Evolutionary conservation across 805 yeast species (phyloP).

Genomic region (Hanseniaspora taiwanica): DNA sequence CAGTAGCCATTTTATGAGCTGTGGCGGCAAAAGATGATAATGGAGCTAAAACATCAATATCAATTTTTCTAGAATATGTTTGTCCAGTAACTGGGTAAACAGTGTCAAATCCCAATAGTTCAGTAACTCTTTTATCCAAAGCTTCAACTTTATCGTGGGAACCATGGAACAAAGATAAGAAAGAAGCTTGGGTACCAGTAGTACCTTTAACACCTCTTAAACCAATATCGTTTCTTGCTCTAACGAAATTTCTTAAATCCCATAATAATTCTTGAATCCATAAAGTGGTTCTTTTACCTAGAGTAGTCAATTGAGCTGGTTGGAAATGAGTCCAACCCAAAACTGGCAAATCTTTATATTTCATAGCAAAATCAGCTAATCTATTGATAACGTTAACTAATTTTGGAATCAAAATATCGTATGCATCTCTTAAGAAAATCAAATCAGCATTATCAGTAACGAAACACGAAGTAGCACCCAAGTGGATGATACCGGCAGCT

Average conservation of each 20-base stretch:
- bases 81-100: constrained; percentile 98
- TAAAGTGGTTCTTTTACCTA: constrained; percentile 93
- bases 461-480: constrained; percentile 96
- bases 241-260: constrained; percentile 90
- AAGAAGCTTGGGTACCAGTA: constrained; percentile 97
- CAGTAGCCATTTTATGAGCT: constrained; percentile 96
- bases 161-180: constrained; percentile 89
- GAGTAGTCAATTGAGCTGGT: constrained; percentile 97
- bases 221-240: constrained; percentile 95
- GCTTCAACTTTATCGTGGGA: constrained; percentile 93
- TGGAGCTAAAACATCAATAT: constrained; percentile 86
- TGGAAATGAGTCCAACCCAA: constrained; percentile 99
- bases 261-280: constrained; percentile 97
- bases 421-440: constrained; percentile 91
- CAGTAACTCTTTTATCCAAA: constrained; percentile 82
- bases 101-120: constrained; percentile 82
- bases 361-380: constrained; percentile 73
- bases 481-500: constrained; percentile 94
- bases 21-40: constrained; percentile 90
- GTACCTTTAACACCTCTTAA: constrained; percentile 98
- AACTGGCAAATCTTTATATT: constrained; percentile 90
- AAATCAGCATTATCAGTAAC: constrained; percentile 98
- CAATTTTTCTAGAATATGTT: constrained; percentile 97
- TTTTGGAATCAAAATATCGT: constrained; percentile 86
- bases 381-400: constrained; percentile 91